Evolutionary conservation across 768 basidiomycete genomes (phyloP).

Genomic region (Phlebiopsis gigantea): DNA sequence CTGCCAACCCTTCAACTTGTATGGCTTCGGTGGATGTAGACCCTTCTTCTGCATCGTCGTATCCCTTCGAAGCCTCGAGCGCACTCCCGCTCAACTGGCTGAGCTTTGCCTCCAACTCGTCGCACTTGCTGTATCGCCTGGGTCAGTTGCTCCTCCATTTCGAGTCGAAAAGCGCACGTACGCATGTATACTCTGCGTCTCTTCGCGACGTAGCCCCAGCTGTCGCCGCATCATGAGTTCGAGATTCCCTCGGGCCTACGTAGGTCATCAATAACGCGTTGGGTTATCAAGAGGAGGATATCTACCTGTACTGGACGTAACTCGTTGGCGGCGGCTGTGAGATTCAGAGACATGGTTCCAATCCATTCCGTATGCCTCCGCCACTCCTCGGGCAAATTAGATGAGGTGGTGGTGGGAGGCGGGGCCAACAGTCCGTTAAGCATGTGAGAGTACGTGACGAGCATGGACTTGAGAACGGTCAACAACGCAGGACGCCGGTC

Average conservation of each 20-base stretch:
- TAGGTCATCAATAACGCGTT: not conserved
- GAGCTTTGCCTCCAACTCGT: constrained; percentile 59
- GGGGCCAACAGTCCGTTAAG: constrained; percentile 60
- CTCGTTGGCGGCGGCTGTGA: constrained; percentile 89
- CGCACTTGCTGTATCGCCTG: constrained; percentile 54
- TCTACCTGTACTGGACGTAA: constrained; percentile 80
- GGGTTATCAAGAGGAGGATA: constrained; percentile 1
- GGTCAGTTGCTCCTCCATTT: not conserved
- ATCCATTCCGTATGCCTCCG: constrained; percentile 77
- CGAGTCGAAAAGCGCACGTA: constrained; percentile 31
- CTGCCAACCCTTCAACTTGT: not conserved
- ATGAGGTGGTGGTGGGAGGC: constrained; percentile 48
- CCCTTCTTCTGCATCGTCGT: not conserved
- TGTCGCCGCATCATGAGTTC: constrained; percentile 81
- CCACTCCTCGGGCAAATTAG: constrained; percentile 59
- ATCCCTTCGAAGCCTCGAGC: constrained; percentile 1
- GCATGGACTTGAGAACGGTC: constrained; percentile 67
- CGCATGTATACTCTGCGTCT: constrained; percentile 66
- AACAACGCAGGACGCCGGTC: constrained; percentile 75
- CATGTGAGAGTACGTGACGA: constrained; percentile 74
- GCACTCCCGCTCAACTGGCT: constrained; percentile 40
- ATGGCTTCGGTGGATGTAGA: not conserved
- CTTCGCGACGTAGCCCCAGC: constrained; percentile 65
- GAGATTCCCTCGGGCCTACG: constrained; percentile 72
- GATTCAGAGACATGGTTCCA: constrained; percentile 72